Conservation (phyloP, 306 rosid species). For the Mimosa bimucronata region DNA sequence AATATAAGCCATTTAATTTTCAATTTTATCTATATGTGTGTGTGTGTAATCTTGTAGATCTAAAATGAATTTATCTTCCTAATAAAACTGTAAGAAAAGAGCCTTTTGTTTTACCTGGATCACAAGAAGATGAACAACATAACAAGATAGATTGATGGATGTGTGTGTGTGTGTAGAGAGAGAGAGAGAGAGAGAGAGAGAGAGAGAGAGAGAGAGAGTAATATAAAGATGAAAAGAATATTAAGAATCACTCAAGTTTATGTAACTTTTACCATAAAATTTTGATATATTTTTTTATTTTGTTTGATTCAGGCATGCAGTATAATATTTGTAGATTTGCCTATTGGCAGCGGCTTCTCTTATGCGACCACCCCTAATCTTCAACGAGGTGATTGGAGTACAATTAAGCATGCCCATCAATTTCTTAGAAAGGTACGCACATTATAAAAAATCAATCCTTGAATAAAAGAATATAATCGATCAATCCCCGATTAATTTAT, state of each 20-base stretch:
- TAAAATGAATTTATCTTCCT: background rate
- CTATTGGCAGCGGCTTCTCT: slow-evolving; percentile 60
- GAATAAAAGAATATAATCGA: too few species aligned
- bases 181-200: too few species aligned
- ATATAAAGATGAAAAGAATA: background rate
- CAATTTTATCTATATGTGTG: background rate
- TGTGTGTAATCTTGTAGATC: too few species aligned
- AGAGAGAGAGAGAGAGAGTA: too few species aligned
- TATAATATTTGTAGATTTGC: slow-evolving; percentile 52
- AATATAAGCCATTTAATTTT: background rate
- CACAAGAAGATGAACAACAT: too few species aligned
- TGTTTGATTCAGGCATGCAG: slow-evolving; percentile 38
- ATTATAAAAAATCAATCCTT: background rate
- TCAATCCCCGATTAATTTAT: too few species aligned
- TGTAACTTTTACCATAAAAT: background rate
- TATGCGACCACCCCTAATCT: slow-evolving; percentile 37
- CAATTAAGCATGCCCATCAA: slow-evolving; percentile 37
- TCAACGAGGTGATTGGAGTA: slow-evolving; percentile 26
- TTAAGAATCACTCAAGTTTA: too few species aligned
- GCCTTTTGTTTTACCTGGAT: too few species aligned
- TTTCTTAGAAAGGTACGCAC: slow-evolving; percentile 52
- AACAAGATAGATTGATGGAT: background rate
- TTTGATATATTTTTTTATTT: background rate
- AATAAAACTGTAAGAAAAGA: background rate
- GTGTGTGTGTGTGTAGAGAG: too few species aligned